phyloP scores from a whole-genome alignment of 108 stramenopile genomes.

The Stephanodiscus minutulus region DNA sequence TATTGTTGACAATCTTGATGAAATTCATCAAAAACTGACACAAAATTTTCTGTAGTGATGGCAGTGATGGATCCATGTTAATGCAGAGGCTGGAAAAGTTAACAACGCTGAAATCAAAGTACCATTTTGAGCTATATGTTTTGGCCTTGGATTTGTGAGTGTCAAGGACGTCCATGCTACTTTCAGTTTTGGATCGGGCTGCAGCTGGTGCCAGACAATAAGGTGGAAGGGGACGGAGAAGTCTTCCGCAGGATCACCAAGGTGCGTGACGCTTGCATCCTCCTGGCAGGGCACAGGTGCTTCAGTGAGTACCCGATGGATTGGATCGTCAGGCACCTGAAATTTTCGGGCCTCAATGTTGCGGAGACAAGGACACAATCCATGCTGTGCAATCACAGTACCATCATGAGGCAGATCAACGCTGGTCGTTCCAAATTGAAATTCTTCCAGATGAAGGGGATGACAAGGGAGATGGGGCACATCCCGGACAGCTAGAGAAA shows the following conservation, averaged over 20 bases:
- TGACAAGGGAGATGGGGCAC: constrained; percentile 66
- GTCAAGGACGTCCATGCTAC: too few species aligned
- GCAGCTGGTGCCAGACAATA: constrained; percentile 87
- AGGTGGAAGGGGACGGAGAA: constrained; percentile 60
- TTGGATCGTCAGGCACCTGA: constrained; percentile 89
- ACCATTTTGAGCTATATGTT: too few species aligned
- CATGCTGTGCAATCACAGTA: constrained; percentile 81
- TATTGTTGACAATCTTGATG: too few species aligned
- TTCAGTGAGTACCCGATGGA: constrained; percentile 96
- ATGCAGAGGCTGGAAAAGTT: too few species aligned
- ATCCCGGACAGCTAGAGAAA: constrained; percentile 68
- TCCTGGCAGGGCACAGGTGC: constrained; percentile 91
- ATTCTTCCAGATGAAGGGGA: constrained; percentile 61
- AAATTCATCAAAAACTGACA: too few species aligned
- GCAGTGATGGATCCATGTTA: too few species aligned
- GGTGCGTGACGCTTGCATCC: constrained; percentile 92
- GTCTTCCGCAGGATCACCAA: constrained; percentile 87
- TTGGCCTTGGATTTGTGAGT: too few species aligned
- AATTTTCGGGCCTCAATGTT: constrained; percentile 54
- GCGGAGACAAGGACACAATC: constrained; percentile 72
- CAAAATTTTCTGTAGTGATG: too few species aligned
- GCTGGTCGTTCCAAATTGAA: constrained; percentile 86
- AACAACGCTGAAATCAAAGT: too few species aligned
- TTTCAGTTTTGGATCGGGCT: constrained; percentile 60
- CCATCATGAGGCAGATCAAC: constrained; percentile 88